Conservation (phyloP, 1,284 basidiomycete genomes). For the Fistulina hepatica region DNA sequence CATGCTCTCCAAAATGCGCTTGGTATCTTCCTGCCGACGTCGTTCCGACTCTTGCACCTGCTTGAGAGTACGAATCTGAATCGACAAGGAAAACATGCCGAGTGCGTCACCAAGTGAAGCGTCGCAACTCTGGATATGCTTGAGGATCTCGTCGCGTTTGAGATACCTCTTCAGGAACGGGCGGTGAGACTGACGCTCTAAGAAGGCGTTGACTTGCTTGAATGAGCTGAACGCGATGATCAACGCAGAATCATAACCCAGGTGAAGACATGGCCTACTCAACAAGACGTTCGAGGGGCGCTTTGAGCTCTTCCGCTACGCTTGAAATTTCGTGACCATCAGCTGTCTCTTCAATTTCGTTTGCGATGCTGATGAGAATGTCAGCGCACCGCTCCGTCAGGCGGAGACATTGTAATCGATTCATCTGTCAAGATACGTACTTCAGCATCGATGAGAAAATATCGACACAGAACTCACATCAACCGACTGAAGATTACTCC, state of each 20-base stretch:
- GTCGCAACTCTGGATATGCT: slow-evolving; percentile 44
- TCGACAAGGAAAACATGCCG: slow-evolving; percentile 39
- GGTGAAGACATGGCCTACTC: slow-evolving; percentile 4
- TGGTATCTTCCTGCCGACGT: slow-evolving; percentile 23
- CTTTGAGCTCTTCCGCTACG: slow-evolving; percentile 11
- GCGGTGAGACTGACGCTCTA: slow-evolving; percentile 48
- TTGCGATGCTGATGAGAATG: slow-evolving; percentile 31
- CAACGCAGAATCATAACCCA: not conserved
- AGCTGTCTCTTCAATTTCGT: slow-evolving; percentile 31
- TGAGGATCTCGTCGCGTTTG: slow-evolving; percentile 59
- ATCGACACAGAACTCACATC: slow-evolving; percentile 34
- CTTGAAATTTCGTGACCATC: slow-evolving; percentile 10
- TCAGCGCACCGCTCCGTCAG: slow-evolving; percentile 36
- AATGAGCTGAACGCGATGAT: slow-evolving; percentile 27
- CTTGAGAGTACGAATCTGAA: slow-evolving; percentile 52
- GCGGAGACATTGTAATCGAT: slow-evolving; percentile 37
- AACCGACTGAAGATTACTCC: slow-evolving; percentile 47
- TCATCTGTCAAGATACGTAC: slow-evolving; percentile 32
- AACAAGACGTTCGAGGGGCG: slow-evolving; percentile 13
- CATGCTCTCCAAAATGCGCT: no score
- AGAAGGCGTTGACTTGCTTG: slow-evolving; percentile 36
- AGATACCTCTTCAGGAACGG: slow-evolving; percentile 74
- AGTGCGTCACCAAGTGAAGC: slow-evolving; percentile 43
- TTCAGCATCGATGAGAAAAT: not conserved
- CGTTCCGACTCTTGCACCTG: slow-evolving; percentile 35